phyloP scores from a whole-genome alignment of 257 asterid species.

The Perilla frutescens region DNA sequence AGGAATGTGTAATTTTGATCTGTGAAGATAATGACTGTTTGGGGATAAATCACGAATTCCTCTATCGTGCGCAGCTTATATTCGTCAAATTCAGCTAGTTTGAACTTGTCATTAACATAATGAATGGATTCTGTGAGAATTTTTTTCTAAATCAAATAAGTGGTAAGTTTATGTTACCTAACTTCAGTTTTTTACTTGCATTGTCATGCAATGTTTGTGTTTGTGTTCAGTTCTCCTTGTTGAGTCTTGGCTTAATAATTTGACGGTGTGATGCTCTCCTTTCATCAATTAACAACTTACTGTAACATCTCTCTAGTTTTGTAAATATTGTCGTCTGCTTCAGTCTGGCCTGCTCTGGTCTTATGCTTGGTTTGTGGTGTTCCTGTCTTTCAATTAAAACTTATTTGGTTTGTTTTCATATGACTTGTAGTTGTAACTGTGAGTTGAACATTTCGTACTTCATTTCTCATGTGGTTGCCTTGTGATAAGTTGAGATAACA shows the following conservation, averaged over 20 bases:
- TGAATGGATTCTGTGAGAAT: not conserved
- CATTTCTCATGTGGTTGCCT: not conserved
- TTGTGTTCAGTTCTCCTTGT: not conserved
- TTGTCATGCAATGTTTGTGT: not conserved
- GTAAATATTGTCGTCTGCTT: not conserved
- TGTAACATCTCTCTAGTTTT: not conserved
- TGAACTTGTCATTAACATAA: not conserved
- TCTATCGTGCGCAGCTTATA: not conserved
- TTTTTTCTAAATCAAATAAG: not conserved
- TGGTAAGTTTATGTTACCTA: not conserved
- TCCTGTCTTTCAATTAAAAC: not conserved
- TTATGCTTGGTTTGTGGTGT: not conserved
- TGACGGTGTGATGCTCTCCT: not conserved
- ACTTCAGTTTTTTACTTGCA: not conserved
- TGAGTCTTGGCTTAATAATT: not conserved
- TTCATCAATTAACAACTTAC: not conserved
- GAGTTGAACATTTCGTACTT: not conserved
- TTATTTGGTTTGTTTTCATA: slow-evolving; percentile 16
- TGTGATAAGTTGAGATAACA: slow-evolving; percentile 1
- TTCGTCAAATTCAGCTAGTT: slow-evolving; percentile 11
- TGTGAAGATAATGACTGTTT: not conserved
- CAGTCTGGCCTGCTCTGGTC: not conserved
- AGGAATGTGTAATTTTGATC: not conserved
- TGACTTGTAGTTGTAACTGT: not conserved
- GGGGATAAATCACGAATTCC: slow-evolving; percentile 12